Percentiles rank a stretch among this genome's conserved stretches.
These are phyloP conservation scores for Suillus bovinus DNA, from an alignment of 768 basidiomycete genomes.

Conservation along the genomic window DNA sequence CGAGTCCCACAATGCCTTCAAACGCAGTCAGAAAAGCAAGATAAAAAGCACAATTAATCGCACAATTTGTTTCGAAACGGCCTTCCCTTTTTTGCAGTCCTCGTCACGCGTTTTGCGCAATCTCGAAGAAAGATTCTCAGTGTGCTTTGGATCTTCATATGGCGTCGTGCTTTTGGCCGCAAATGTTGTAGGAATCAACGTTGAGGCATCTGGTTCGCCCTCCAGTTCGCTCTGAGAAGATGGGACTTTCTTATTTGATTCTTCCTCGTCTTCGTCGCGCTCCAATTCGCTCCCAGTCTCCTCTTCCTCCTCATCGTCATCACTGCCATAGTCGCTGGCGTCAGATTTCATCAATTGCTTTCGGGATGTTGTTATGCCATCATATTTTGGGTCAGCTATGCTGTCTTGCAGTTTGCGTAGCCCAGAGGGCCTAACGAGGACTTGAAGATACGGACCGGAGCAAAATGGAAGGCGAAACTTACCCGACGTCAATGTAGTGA, in stretches of 20 bases:
- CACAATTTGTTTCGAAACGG: conserved; percentile 82
- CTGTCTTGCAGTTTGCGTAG: conserved; percentile 66
- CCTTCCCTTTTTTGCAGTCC: conserved; percentile 81
- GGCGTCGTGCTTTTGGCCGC: conserved; percentile 16
- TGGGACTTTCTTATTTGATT: conserved; percentile 11
- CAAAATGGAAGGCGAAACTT: conserved; percentile 24
- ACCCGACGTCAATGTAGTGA: conserved; percentile 90
- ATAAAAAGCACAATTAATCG: conserved; percentile 26
- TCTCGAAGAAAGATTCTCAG: conserved; percentile 49
- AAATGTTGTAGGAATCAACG: conserved; percentile 10
- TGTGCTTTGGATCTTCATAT: conserved; percentile 7
- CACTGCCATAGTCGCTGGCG: conserved; percentile 16
- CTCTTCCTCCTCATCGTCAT: conserved; percentile 24
- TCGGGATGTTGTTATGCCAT: conserved; percentile 64
- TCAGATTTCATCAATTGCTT: conserved; percentile 50
- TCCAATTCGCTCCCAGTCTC: conserved; percentile 21
- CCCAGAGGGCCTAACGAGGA: conserved; percentile 57
- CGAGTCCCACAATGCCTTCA: conserved; percentile 80
- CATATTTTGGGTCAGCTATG: conserved; percentile 78
- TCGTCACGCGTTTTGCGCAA: conserved; percentile 63
- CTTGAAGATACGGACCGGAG: conserved; percentile 5
- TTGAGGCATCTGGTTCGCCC: conserved; percentile 2
- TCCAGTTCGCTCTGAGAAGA: conserved; percentile 16
- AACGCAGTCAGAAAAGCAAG: conserved; percentile 12
- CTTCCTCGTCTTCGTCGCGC: conserved; percentile 15